Percentiles rank a stretch among this genome's conserved stretches.
These are phyloP conservation scores for Alternaria brassicicola DNA, from an alignment of 2,329 filamentous ascomycete genomes.

Conservation along the genomic window DNA sequence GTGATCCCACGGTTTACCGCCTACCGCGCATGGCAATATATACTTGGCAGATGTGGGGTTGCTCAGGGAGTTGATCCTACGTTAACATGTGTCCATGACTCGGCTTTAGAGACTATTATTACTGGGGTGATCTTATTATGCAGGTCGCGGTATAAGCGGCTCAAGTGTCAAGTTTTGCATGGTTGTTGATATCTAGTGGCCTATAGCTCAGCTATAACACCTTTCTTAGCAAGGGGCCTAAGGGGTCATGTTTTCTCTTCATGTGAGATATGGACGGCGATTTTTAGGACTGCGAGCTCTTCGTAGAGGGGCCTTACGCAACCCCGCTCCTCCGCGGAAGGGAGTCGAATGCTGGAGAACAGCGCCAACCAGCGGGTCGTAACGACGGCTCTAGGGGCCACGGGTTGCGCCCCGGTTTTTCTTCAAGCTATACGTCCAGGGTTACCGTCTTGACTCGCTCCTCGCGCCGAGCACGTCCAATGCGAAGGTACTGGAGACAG, in stretches of 20 bases:
- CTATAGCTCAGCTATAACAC: no score
- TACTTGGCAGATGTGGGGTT: not conserved
- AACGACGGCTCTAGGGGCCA: not conserved
- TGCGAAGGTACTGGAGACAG: not conserved
- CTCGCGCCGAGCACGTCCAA: not conserved
- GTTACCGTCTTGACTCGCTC: not conserved
- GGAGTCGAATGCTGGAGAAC: not conserved
- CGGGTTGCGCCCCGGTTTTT: not conserved
- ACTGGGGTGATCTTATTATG: not conserved
- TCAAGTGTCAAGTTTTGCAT: not conserved
- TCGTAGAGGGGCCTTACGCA: no score
- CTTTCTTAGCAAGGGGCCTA: not conserved
- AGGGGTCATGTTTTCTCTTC: not conserved
- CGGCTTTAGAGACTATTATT: not conserved
- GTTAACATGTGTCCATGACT: not conserved
- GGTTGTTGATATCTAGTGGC: not conserved
- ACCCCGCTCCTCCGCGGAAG: not conserved
- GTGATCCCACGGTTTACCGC: not conserved
- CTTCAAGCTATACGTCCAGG: not conserved
- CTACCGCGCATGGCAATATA: not conserved
- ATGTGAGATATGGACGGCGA: not conserved
- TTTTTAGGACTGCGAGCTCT: not conserved
- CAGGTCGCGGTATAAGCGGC: not conserved
- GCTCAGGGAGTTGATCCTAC: constrained; percentile 4
- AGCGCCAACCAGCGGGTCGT: not conserved